Evolutionary conservation across 2,329 filamentous ascomycete genomes (phyloP).

Genomic region (Phyllosticta capitalensis): DNA sequence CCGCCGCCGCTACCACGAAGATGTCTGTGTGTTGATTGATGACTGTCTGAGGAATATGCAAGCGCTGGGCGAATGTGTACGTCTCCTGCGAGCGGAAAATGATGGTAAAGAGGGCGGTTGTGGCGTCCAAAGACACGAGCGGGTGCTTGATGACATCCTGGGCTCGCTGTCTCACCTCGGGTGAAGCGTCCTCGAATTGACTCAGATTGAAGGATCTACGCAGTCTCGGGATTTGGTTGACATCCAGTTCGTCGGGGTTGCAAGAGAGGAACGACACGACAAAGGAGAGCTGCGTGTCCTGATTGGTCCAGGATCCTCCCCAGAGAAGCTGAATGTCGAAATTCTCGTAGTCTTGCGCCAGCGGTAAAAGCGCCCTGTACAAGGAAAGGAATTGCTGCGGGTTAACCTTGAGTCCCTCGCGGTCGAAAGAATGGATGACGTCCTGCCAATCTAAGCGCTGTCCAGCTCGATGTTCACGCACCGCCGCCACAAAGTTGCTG

Average conservation of each 20-base stretch:
- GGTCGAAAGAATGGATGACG: conserved; percentile 72
- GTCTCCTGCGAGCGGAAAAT: conserved; percentile 50
- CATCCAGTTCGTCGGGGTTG: conserved; percentile 66
- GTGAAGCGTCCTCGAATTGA: conserved; percentile 52
- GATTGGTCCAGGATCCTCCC: conserved; percentile 80
- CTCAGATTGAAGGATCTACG: conserved; percentile 63
- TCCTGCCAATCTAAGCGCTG: conserved; percentile 55
- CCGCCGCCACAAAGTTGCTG: conserved; percentile 56
- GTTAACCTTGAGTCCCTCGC: conserved; percentile 64
- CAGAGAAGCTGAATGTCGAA: conserved; percentile 85
- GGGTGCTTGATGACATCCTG: conserved; percentile 70
- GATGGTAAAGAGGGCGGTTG: conserved; percentile 57
- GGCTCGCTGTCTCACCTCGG: conserved; percentile 50
- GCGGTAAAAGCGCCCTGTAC: conserved; percentile 66
- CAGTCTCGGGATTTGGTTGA: conserved; percentile 73
- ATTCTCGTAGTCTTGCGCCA: conserved; percentile 52
- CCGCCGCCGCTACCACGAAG: conserved; percentile 69
- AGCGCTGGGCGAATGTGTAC: conserved; percentile 46
- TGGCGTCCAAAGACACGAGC: conserved; percentile 77
- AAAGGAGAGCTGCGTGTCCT: conserved; percentile 87
- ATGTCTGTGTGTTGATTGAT: conserved; percentile 66
- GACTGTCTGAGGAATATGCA: conserved; percentile 50
- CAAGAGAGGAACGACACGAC: conserved; percentile 77
- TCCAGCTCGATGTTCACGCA: conserved; percentile 46
- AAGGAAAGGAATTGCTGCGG: conserved; percentile 71